Percentiles rank a stretch among this genome's conserved stretches.
phyloP scores from a whole-genome alignment of 352 stramenopile species.

The Elongisporangium anandrum region DNA sequence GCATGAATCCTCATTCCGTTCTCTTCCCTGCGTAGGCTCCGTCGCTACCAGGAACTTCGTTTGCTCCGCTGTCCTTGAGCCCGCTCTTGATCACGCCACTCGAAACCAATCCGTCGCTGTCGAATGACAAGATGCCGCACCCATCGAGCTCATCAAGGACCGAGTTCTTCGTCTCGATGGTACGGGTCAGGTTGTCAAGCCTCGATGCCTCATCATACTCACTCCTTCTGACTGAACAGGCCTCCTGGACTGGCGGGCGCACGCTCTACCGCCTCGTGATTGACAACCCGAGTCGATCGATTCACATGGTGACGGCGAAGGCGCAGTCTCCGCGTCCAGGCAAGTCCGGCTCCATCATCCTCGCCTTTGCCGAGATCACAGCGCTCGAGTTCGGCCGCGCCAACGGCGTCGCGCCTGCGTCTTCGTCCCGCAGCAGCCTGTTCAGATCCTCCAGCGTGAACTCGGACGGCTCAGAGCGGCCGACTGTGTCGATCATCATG shows the following conservation, averaged over 20 bases:
- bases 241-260: conserved; percentile 40
- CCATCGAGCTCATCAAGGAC: conserved; percentile 5
- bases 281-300: conserved; percentile 11
- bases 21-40: background rate
- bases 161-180: conserved; percentile 51
- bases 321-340: conserved; percentile 19
- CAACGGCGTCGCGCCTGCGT: conserved; percentile 3
- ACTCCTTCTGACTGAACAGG: conserved; percentile 7
- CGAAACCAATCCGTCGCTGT: conserved; percentile 9
- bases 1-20: too few relatives aligned
- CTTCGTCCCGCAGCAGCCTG: conserved; percentile 12
- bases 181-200: conserved; percentile 3
- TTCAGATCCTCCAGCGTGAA: conserved; percentile 28
- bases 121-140: conserved; percentile 1
- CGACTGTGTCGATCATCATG: conserved; percentile 16
- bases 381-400: conserved; percentile 23
- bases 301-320: conserved; percentile 27
- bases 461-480: conserved; percentile 14
- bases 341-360: conserved; percentile 14
- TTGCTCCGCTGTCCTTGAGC: conserved; percentile 3
- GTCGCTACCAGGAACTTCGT: background rate
- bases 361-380: conserved; percentile 31
- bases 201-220: background rate
- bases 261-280: conserved; percentile 31
- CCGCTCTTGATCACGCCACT: conserved; percentile 19